Evolutionary conservation across 2,329 filamentous ascomycete genomes (phyloP).

Genomic region (Fusarium succisae): DNA sequence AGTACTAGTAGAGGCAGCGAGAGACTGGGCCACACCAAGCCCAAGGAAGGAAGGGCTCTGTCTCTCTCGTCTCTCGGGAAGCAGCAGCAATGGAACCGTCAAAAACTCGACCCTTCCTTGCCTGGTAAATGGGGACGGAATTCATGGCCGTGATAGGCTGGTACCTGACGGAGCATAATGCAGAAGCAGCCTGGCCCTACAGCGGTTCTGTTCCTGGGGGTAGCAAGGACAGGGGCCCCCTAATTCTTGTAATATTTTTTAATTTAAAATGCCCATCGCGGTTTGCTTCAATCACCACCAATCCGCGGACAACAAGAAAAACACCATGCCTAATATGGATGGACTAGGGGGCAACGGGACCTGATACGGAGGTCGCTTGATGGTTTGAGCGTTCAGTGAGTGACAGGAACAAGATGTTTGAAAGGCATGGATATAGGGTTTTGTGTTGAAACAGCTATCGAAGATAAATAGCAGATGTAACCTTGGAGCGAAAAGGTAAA

Average conservation of each 20-base stretch:
- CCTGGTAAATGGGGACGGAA: conserved; percentile 22
- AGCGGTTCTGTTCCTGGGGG: not conserved
- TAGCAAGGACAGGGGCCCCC: conserved; percentile 19
- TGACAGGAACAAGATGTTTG: conserved; percentile 10
- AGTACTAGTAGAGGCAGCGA: conserved; percentile 9
- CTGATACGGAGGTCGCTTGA: not conserved
- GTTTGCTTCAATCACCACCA: conserved; percentile 33
- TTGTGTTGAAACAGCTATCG: conserved; percentile 10
- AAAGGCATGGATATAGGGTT: conserved; percentile 1
- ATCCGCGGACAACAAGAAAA: not conserved
- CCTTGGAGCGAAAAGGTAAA: not conserved
- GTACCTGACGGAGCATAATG: conserved; percentile 10
- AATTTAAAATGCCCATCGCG: conserved; percentile 31
- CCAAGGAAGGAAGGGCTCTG: conserved; percentile 25
- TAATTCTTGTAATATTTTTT: conserved; percentile 22
- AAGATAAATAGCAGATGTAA: not conserved
- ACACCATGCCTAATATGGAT: conserved; percentile 28
- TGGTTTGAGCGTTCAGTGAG: conserved; percentile 6
- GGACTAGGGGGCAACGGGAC: conserved; percentile 7
- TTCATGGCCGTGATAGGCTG: conserved; percentile 32
- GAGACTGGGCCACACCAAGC: conserved; percentile 12
- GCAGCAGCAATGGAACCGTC: conserved; percentile 12
- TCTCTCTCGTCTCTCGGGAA: conserved; percentile 14
- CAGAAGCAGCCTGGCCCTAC: conserved; percentile 17
- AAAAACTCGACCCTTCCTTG: conserved; percentile 12